Evolutionary conservation across 2,329 filamentous ascomycete genomes (phyloP), one percentile per base, ranked within the genome.

Genomic region (Xylariaceae sp.): DNA sequence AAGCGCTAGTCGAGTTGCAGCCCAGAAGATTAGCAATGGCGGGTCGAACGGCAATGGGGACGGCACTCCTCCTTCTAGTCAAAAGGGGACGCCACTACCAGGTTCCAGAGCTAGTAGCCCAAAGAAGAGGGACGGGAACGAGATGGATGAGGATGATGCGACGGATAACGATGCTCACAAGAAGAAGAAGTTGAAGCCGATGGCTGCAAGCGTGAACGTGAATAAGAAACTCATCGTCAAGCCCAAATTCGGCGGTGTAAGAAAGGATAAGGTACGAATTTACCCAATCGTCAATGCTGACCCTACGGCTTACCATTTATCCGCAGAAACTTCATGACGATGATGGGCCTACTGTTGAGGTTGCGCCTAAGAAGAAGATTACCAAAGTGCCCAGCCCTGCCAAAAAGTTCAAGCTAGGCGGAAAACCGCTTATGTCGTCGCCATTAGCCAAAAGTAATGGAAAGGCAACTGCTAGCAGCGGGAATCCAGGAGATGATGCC

Each of bases 1-100:
- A 32, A 84, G 80, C 60, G 81, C 83, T 13, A 84, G 81, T 57
- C 74, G 82, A 53, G 80, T 80, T 7, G 83, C 83, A 10, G 79
- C 81, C 9, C 78, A 81, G 61, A 85, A 85, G 71, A 80, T 86
- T 58, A 82, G 78, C 63, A 84, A 83, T 59, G 80, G 77, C 56
- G 76, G 72, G 54, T 29, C 53, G 18, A 61, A 57, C 18, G 53
- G 78, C 63, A 83, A 73, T 60, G 72, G 69, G 60, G 80, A 82
- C 54, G 73, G 74, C 45, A 85, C 82, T 40, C 81, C 82, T 9
- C 81, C 83, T 15, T 79, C 79, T 29, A 85, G 81, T 59, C 81
- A 84, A 63, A 84, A 83, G 64, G 80, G 79, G 36, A 86, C 83
- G 1, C 83, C 83, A 1, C 70, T 72, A 15, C 78, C 81, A 1